Base-by-base conservation (phyloP, 2,329 filamentous ascomycete genomes). In the Curvularia spicifera region DNA sequence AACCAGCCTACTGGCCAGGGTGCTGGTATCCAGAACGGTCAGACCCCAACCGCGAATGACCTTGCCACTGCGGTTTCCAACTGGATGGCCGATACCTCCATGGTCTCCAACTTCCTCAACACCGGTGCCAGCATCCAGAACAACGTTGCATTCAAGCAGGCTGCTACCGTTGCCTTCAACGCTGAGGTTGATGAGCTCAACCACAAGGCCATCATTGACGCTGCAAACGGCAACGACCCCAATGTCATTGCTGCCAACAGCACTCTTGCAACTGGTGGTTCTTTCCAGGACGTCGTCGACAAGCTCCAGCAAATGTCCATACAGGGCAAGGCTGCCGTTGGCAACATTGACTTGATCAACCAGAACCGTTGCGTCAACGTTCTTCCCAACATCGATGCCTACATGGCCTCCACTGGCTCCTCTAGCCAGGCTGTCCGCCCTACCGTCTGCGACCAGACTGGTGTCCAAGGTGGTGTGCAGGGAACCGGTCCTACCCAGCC, bases 61-160 rank as follows among this genome's bases (percentile, higher is more conserved):
- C 71, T 75, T 46, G 70, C 73, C 24, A 75, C 70, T 33, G 75
- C 75, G 29, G 72, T 76, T 52, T 61, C 72, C 42, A 76, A 76
- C 64, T 77, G 75, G 75, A 59, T 61, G 66, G 71, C 74, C 42
- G 75, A 77, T 31, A 77, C 75, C 22, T 73, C 70, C 20, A 76
- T 76, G 68, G 75, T 77, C 15, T 76, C 74, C 56, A 71, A 71
- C 66, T 77, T 77, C 68, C 61, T 74, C 45, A 73, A 76, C 67
- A 71, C 62, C 4, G 75, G 74, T 37, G 55, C 60, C 15, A 66
- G 53, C 63, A 75, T 75, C 53, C 64, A 67, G 61, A 76, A 76
- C 65, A 71, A 74, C 47, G 66, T 65, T 13, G 63, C 65, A 7
- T 77, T 77, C 69, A 76, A 74, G 64, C 69, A 72, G 49, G 73